Evolutionary conservation across 2,329 filamentous ascomycete species (phyloP).

Genomic region (Trichoderma harzianum): DNA sequence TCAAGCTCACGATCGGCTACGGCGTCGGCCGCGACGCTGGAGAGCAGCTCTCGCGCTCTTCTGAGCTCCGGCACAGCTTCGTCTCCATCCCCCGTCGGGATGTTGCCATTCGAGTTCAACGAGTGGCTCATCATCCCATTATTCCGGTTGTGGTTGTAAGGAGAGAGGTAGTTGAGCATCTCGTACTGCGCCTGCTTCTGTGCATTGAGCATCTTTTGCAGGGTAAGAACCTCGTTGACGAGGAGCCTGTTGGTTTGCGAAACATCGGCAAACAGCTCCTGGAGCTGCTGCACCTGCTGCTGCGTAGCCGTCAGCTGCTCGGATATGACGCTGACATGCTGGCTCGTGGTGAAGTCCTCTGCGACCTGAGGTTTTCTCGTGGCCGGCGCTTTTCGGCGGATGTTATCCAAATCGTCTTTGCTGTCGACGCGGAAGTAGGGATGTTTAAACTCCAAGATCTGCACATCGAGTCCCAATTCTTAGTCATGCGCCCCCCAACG

Average conservation of each 20-base stretch:
- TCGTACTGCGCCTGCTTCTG: constrained; percentile 57
- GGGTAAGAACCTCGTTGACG: constrained; percentile 57
- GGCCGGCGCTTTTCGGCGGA: constrained; percentile 89
- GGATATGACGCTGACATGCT: constrained; percentile 86
- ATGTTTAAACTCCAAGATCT: constrained; percentile 79
- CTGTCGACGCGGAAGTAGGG: constrained; percentile 94
- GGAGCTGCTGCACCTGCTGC: constrained; percentile 84
- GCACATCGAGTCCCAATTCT: constrained; percentile 34
- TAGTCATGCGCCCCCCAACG: constrained; percentile 3
- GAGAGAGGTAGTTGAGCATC: constrained; percentile 54
- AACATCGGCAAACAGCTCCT: constrained; percentile 80
- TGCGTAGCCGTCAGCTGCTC: constrained; percentile 86
- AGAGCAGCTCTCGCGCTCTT: constrained; percentile 55
- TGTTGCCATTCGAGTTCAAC: constrained; percentile 35
- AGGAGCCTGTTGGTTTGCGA: constrained; percentile 59
- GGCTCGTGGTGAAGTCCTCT: constrained; percentile 74
- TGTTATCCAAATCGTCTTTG: constrained; percentile 95
- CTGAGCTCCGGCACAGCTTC: constrained; percentile 52
- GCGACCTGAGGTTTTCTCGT: constrained; percentile 68
- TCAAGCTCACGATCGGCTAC: constrained; percentile 54
- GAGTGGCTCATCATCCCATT: constrained; percentile 33
- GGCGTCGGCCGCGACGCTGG: constrained; percentile 49
- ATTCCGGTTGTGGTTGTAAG: constrained; percentile 43
- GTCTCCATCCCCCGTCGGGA: constrained; percentile 43
- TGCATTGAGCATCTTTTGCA: constrained; percentile 59